Base-by-base conservation (phyloP, 202 grass and related monocot genomes). In the Cymbopogon flexuosus region DNA sequence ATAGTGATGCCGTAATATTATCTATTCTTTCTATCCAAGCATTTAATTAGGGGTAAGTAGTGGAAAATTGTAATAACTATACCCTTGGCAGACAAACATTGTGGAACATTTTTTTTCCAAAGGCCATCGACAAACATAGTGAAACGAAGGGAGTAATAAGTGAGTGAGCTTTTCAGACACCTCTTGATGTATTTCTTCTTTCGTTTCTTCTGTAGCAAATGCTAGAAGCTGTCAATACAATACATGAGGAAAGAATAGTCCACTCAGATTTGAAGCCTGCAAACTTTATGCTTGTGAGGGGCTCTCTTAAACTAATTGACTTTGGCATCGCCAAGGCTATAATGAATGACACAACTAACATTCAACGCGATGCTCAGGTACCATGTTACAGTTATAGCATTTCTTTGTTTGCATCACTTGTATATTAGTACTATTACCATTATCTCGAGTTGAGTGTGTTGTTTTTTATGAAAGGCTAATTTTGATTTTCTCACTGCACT, bases 251-350 rank as follows among this genome's bases (percentile, higher is more conserved):
- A 65, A 81, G 90, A 34, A 99, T 96, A 47, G 96, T 96, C 54
- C 96, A 96, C 80, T 99, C 96, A 1, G 92, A 99, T 88, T 79
- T 99, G 82, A 99, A 99, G 74, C 96, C 92, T 42, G 90, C 96
- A 30, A 99, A 96, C 70, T 99, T 99, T 78, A 85, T 99, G 73
- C 82, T 91, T 8, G 92, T 99, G 36, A 89, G 83, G 54, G 96
- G 90, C 14, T 84, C 88, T 1, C 80, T 99, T 56, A 93, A 99
- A 83, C 83, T 99, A 46, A 96, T 96, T 52, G 90, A 99, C 77
- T 99, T 99, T 73, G 92, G 96, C 64, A 96, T 99, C 52, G 96
- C 96, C 40, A 99, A 99, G 91, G 92, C 92, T 58, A 99, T 96
- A 92, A 89, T 96, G 92, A 96, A 87, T 62, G 90, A 96, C 58